Evolutionary conservation across 768 basidiomycete species (phyloP).

Genomic region (Butyriboletus loyo): DNA sequence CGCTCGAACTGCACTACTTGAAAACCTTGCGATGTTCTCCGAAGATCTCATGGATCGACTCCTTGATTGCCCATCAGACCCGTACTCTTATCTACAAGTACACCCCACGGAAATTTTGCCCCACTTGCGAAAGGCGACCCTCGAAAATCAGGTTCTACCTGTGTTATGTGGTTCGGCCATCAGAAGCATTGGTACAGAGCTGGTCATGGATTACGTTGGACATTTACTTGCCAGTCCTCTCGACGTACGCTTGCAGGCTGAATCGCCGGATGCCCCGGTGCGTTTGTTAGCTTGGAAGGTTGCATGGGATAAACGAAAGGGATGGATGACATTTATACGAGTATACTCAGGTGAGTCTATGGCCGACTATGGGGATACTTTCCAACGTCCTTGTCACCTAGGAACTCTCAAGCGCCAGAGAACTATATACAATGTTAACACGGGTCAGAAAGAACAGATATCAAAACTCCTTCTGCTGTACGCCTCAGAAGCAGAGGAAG

Average conservation of each 20-base stretch:
- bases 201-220: constrained; percentile 79
- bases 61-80: constrained; percentile 51
- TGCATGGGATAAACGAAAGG: constrained; percentile 73
- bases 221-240: constrained; percentile 75
- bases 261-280: constrained; percentile 47
- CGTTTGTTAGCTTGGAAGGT: constrained; percentile 86
- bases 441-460: constrained; percentile 67
- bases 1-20: constrained; percentile 70
- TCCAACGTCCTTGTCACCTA: constrained; percentile 5
- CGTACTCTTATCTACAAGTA: constrained; percentile 66
- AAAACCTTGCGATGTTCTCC: constrained; percentile 77
- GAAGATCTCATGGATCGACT: constrained; percentile 77
- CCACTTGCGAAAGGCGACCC: constrained; percentile 65
- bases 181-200: constrained; percentile 76
- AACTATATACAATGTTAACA: constrained; percentile 58
- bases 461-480: constrained; percentile 78
- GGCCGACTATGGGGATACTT: neutral
- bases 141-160: constrained; percentile 66
- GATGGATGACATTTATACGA: constrained; percentile 93
- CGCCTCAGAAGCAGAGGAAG: constrained; percentile 71
- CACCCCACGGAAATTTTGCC: constrained; percentile 50
- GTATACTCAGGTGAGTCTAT: constrained; percentile 72
- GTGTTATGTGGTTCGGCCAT: constrained; percentile 82
- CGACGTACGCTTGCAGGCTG: constrained; percentile 53
- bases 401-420: constrained; percentile 68